Evolutionary conservation across 331 rosid genomes (phyloP).

Genomic region (Erythrophleum ivorense): DNA sequence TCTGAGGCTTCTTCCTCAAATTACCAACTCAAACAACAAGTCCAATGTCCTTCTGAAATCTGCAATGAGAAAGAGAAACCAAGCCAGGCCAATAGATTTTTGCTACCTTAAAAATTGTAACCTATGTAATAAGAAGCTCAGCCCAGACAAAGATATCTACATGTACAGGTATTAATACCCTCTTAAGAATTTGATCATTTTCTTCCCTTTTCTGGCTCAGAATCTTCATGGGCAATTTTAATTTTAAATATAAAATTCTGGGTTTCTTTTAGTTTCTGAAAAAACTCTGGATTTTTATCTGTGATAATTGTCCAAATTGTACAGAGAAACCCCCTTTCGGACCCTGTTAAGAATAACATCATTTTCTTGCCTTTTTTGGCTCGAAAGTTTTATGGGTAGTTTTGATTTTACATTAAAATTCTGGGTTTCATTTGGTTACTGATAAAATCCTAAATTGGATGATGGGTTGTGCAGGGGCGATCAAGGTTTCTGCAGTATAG

Average conservation of each 20-base stretch:
- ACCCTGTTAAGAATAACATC: no score
- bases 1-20: constrained; percentile 53
- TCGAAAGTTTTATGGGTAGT: background rate
- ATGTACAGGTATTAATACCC: constrained; percentile 59
- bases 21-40: constrained; percentile 17
- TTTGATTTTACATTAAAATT: background rate
- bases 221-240: background rate
- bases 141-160: constrained; percentile 63
- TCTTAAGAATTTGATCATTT: background rate
- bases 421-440: background rate
- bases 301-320: background rate
- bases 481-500: constrained; percentile 76
- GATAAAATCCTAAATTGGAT: constrained; percentile 2
- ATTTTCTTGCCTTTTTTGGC: background rate
- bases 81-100: background rate
- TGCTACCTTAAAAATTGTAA: constrained; percentile 58
- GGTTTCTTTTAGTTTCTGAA: background rate
- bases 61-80: constrained; percentile 30
- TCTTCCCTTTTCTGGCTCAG: background rate
- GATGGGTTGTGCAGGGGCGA: constrained; percentile 68
- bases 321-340: no score
- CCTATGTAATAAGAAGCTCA: constrained; percentile 58
- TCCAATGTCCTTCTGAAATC: constrained; percentile 57
- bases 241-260: background rate
- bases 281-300: background rate